Base-by-base conservation (phyloP, 495 filamentous ascomycete species). In the Hypomontagnella submonticulosa region DNA sequence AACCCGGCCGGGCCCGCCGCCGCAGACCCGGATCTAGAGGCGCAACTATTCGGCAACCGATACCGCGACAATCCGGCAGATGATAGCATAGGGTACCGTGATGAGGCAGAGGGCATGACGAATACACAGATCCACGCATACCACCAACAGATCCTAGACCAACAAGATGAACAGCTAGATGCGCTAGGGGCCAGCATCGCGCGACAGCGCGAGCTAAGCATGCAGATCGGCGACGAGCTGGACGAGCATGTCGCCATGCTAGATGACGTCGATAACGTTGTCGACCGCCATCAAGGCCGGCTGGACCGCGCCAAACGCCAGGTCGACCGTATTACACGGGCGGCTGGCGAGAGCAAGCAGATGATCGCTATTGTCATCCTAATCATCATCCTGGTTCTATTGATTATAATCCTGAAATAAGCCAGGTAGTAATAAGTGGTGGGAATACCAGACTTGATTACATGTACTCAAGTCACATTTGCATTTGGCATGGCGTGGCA, bases 161-260 rank as follows among this genome's bases (percentile, higher is more conserved):
- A 97, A 55, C 96, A 98, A 73, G 95, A 99, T 71, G 90, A 93
- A 58, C 92, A 95, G 71, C 80, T 99, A n/a, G 95, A 98, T 73
- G 78, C 85, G 48, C 82, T 99, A 19, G 92, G 93, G 8, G 86
- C 87, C 63, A 91, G 87, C 55, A 97, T 99, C 66, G 85, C 89
- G n/a, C 88, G 94, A 47, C 95, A 98, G 76, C 84, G 96, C 48
- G 92, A 98, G 78, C 81, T 99, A 67, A 92, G 89, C 67, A 95
- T 97, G 73, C 91, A 93, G 80, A 99, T 99, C 72, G 95, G 95
- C 19, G 91, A 98, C 73, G 95, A 99, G 81, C 80, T 99, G 19
- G 95, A 99, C 61, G 87, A 86, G 63, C 95, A 99, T 71, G 90
- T 95, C 18, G 77, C 88, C 71, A 79, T 99, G 80, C 80, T 99